These are phyloP conservation scores for Fusarium burgessii DNA, from an alignment of 2,329 filamentous ascomycete species.

Conservation along the genomic window DNA sequence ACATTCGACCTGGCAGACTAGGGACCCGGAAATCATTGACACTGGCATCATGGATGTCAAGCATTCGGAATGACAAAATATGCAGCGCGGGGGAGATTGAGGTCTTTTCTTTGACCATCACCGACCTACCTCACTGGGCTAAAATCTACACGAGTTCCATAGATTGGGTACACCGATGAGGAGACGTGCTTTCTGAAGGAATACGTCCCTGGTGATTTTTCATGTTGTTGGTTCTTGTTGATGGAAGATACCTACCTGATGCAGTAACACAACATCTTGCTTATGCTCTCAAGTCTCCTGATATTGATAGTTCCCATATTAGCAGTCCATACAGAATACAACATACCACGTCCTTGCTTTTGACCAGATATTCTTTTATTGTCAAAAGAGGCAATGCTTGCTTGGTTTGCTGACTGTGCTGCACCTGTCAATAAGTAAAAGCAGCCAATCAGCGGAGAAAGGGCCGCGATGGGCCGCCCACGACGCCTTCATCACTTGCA, in stretches of 20 bases:
- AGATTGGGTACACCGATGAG: slow-evolving; percentile 2
- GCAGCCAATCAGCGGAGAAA: slow-evolving; percentile 25
- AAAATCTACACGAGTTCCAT: slow-evolving; percentile 4
- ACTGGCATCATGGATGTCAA: slow-evolving; percentile 4
- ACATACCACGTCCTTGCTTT: not conserved
- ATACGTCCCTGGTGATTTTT: not conserved
- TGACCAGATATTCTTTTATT: not conserved
- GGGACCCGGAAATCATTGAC: slow-evolving; percentile 8
- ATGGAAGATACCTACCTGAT: not conserved
- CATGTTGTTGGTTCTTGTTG: not conserved
- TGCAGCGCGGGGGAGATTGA: slow-evolving; percentile 23
- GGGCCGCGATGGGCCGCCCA: not conserved
- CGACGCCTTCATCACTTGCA: not conserved
- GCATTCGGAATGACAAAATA: slow-evolving; percentile 13
- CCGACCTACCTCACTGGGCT: slow-evolving; percentile 18
- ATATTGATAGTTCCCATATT: not conserved
- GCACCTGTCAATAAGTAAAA: slow-evolving; percentile 8
- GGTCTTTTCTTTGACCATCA: slow-evolving; percentile 14
- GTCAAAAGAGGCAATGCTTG: slow-evolving; percentile 13
- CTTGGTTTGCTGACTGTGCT: slow-evolving; percentile 6
- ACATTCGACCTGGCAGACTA: slow-evolving; percentile 24
- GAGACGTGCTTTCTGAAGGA: slow-evolving; percentile 21
- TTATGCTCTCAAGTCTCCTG: not conserved
- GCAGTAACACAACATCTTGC: not conserved
- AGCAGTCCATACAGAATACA: not conserved